Percentiles rank a stretch among this genome's conserved stretches.
These are phyloP conservation scores for Umbellularia californica DNA, from an alignment of 164 flowering plant genomes.

Conservation along the genomic window DNA sequence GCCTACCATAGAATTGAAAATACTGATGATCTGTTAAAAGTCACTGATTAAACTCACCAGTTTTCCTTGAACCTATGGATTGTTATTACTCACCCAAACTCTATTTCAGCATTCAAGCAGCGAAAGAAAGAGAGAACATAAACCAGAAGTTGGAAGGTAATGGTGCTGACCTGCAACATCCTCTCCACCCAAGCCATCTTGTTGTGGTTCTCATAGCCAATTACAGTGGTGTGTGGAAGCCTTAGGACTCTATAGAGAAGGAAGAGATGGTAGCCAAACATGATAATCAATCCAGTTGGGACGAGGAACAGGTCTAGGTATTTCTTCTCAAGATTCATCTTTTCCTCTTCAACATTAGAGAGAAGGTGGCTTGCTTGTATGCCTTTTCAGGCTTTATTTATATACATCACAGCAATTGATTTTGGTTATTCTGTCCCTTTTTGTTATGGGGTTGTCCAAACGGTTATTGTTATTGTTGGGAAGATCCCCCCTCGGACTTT, in stretches of 20 bases:
- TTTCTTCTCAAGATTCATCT: constrained; percentile 37
- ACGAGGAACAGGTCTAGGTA: constrained; percentile 58
- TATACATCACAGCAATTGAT: too few relatives aligned
- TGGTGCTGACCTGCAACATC: constrained; percentile 46
- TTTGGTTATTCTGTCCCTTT: neutral
- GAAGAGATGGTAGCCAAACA: constrained; percentile 56
- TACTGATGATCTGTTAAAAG: neutral
- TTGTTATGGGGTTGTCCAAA: too few relatives aligned
- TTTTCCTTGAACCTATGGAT: neutral
- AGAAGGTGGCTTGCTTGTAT: neutral
- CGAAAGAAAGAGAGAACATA: neutral
- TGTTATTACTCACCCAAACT: neutral
- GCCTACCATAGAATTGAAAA: too few relatives aligned
- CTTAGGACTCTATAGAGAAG: constrained; percentile 49
- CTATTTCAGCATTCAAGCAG: neutral
- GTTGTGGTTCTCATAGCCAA: constrained; percentile 71
- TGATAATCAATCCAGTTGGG: constrained; percentile 50
- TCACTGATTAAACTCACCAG: too few relatives aligned
- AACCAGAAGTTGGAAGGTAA: neutral
- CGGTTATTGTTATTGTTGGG: neutral
- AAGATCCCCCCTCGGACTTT: neutral
- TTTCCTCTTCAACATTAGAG: constrained; percentile 5
- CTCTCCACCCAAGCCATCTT: constrained; percentile 63
- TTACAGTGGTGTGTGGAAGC: constrained; percentile 41
- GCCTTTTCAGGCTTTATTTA: neutral